Conservation (phyloP, 306 rosid genomes). For the Acacia confusa region DNA sequence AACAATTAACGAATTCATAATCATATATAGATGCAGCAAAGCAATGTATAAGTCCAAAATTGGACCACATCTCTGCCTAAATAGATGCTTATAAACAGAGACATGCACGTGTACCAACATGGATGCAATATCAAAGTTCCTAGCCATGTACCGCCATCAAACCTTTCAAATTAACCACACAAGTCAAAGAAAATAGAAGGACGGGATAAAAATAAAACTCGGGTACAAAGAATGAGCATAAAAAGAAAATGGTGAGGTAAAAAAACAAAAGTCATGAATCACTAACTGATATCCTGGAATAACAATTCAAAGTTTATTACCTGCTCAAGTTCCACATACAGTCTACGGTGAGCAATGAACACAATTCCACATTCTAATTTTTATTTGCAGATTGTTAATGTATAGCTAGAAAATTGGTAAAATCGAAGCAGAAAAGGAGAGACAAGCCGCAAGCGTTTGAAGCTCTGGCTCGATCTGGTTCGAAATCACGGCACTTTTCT, state of each 20-base stretch:
- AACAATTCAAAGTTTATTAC: conserved; percentile 37
- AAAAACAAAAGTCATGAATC: conserved; percentile 3
- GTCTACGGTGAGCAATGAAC: too few relatives aligned
- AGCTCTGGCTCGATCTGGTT: too few relatives aligned
- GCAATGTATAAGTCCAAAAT: neutral
- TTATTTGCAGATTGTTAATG: too few relatives aligned
- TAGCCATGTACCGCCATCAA: neutral
- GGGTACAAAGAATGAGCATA: neutral
- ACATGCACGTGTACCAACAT: neutral
- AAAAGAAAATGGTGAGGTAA: neutral
- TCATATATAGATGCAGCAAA: neutral
- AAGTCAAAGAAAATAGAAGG: neutral
- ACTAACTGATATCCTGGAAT: neutral
- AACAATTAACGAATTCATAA: neutral
- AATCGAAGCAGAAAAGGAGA: too few relatives aligned
- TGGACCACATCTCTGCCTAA: neutral
- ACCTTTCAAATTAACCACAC: neutral
- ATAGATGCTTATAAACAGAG: neutral
- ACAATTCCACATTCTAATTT: too few relatives aligned
- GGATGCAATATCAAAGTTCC: neutral
- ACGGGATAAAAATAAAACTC: neutral
- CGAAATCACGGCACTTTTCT: too few relatives aligned
- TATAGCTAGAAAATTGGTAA: too few relatives aligned
- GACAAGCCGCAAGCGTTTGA: too few relatives aligned
- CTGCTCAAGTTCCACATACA: too few relatives aligned